Base-by-base conservation (phyloP, 257 asterid species). In the Gardenia jasminoides region DNA sequence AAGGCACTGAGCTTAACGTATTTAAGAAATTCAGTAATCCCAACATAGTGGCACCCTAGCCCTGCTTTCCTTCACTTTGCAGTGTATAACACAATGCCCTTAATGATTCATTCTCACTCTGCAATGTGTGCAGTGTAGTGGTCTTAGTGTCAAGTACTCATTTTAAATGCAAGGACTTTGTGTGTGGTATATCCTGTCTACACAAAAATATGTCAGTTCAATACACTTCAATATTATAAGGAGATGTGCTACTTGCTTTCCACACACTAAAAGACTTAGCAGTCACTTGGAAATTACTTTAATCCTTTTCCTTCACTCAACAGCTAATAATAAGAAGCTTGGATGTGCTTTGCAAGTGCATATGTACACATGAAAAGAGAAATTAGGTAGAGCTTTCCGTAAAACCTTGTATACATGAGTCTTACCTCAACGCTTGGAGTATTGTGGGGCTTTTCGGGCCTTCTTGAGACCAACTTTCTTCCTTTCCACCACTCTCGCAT, bases 361-460 rank as follows among this genome's bases (percentile, higher is more conserved):
- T 10, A 4, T 33, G 39, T 24, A 6, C 70, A 43, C 26, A 48
- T 43, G 78, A 7, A 31, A 44, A 70, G 44, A 65, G 26, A 12
- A 1, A 30, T 24, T 44, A 2, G 19, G 20, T 3, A 70, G 78
- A 70, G 78, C 54, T 41, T 75, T 20, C 30, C 13, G 72, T 13
- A 71, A 67, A 30, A 67, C 33, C 79, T 50, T 26, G 31, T 54
- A 13, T 1, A 15, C 10, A 56, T n/a, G 16, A 77, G 64, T 10
- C 78, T 81, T 67, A 85, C 90, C 92, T 90, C 79, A 96, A 91
- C 99, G 99, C 84, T 96, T 93, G 52, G 99, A 93, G 88, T n/a
- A 96, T 48, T 96, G 99, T 54, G 99, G 99, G 83, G 93, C 93
- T 86, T 96, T 96, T 36, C 99, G 89, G 62, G 99, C 99, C 84